A percentile compares a stretch with the other conserved stretches of the same genome.
phyloP scores from a whole-genome alignment of 2,329 filamentous ascomycete species.

The Phyllosticta citribraziliensis region DNA sequence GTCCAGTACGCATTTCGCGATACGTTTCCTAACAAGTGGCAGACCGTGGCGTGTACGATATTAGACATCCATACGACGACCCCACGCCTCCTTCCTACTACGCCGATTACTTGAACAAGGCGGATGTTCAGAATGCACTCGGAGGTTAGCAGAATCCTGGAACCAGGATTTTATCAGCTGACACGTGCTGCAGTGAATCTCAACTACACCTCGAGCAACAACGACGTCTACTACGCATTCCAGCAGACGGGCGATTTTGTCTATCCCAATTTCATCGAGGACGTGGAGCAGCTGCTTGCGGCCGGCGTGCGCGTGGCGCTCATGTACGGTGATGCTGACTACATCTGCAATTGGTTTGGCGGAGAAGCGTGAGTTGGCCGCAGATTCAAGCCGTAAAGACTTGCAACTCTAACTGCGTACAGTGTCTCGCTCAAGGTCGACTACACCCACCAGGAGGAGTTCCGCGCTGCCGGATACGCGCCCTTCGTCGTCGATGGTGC shows the following conservation, averaged over 20 bases:
- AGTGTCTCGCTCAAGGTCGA: conserved; percentile 27
- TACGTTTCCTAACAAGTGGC: conserved; percentile 13
- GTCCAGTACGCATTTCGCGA: background rate
- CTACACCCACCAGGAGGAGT: conserved; percentile 24
- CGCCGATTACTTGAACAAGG: conserved; percentile 54
- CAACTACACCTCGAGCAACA: conserved; percentile 47
- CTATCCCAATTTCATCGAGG: conserved; percentile 46
- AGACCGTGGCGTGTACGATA: conserved; percentile 45
- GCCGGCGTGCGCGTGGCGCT: conserved; percentile 29
- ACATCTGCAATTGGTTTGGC: conserved; percentile 28
- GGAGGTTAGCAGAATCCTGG: conserved; percentile 27
- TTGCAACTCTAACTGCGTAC: background rate
- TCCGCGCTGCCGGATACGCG: conserved; percentile 21
- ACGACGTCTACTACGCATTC: conserved; percentile 41
- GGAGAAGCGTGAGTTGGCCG: conserved; percentile 11
- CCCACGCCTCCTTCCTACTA: conserved; percentile 56
- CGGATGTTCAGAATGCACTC: conserved; percentile 47
- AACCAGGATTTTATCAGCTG: background rate
- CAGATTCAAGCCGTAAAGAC: background rate
- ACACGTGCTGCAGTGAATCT: conserved; percentile 37
- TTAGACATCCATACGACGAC: conserved; percentile 45
- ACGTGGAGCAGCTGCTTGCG: conserved; percentile 32
- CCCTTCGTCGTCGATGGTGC: conserved; percentile 28
- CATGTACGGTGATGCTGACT: conserved; percentile 27
- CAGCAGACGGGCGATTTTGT: conserved; percentile 45